Conservation (phyloP, 352 stramenopile species). For the Globisporangium spiculum region DNA sequence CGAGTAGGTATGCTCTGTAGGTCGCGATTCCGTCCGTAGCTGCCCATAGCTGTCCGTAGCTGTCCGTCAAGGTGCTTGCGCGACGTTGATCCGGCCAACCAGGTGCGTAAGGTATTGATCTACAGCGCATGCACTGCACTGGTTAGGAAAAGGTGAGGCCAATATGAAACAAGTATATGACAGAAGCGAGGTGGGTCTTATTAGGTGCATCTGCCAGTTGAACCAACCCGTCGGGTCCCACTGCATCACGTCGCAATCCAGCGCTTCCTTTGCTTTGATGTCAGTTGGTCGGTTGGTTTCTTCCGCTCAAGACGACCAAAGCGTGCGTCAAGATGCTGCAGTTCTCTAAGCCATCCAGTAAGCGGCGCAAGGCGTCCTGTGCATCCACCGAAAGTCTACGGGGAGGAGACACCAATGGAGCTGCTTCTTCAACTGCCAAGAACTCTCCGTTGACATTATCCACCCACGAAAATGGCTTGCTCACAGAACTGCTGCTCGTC, state of each 20-base stretch:
- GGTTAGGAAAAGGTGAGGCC: not conserved
- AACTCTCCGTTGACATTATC: not conserved
- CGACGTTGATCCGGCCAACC: too few species aligned
- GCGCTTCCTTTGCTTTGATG: not conserved
- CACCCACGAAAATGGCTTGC: not conserved
- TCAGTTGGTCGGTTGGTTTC: not conserved
- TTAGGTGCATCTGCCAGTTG: constrained; percentile 2
- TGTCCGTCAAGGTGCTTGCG: too few species aligned
- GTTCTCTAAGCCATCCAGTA: not conserved
- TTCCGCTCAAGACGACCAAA: not conserved
- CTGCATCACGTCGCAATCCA: not conserved
- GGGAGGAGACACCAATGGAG: not conserved
- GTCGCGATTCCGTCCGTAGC: too few species aligned
- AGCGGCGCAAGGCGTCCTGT: not conserved
- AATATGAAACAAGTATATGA: not conserved
- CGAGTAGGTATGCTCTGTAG: not conserved
- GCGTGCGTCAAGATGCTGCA: not conserved
- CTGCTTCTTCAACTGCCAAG: not conserved
- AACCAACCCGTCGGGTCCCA: not conserved
- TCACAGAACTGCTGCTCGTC: not conserved
- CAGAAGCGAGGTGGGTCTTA: not conserved
- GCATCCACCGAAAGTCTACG: not conserved
- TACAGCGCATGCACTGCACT: not conserved
- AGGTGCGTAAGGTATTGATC: too few species aligned
- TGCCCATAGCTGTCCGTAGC: too few species aligned